These are phyloP conservation scores for Marchantia paleacea DNA, from an alignment of 225 moss, liverwort and hornwort genomes.

Conservation along the genomic window DNA sequence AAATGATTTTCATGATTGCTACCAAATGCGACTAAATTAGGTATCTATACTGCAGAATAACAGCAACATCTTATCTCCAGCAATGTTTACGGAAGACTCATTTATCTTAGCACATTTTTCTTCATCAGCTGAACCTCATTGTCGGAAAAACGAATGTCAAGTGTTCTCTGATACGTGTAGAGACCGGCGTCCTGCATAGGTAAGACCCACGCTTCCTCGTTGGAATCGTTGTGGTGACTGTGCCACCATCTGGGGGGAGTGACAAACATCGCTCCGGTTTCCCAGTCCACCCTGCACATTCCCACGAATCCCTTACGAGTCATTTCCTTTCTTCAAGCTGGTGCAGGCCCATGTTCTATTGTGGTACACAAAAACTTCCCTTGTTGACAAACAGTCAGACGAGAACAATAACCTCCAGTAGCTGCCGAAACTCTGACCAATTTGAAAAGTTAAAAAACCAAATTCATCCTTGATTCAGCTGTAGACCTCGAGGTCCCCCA, in stretches of 20 bases:
- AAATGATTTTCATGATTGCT: background rate
- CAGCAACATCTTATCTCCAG: background rate
- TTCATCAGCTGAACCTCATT: constrained; percentile 18
- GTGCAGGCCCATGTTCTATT: no score
- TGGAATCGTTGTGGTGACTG: constrained; percentile 62
- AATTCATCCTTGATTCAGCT: no score
- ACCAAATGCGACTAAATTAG: background rate
- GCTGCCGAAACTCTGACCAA: no score
- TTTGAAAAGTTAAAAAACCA: no score
- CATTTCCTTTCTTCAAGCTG: no score
- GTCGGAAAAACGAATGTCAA: constrained; percentile 55
- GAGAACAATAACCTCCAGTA: no score
- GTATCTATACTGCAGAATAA: background rate
- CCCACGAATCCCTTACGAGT: background rate
- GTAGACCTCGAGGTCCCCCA: no score
- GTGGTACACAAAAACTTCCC: no score
- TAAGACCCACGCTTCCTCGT: constrained; percentile 62
- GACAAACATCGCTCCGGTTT: constrained; percentile 54
- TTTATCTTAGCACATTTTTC: constrained; percentile 9
- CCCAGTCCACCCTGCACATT: constrained; percentile 53
- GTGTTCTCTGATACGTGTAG: constrained; percentile 59
- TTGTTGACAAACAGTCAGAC: no score
- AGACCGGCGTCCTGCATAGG: constrained; percentile 70
- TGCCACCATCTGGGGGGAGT: constrained; percentile 75
- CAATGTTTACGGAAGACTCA: background rate